Conservation (phyloP, 306 rosid genomes). For the Gynostemma pentaphyllum region DNA sequence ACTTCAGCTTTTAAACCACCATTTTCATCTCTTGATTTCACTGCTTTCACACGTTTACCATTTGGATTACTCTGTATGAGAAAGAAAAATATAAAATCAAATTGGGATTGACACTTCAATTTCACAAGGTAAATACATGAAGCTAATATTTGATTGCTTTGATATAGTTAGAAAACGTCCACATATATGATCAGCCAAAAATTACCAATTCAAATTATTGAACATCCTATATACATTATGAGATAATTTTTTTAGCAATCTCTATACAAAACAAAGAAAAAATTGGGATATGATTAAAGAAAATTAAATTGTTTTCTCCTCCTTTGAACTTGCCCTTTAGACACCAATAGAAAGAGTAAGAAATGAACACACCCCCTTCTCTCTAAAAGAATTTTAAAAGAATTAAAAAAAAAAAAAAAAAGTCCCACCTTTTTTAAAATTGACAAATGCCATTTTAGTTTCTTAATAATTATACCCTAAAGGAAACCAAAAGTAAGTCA, state of each 20-base stretch:
- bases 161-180: not conserved
- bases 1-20: conserved; percentile 26
- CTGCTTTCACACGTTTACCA: conserved; percentile 42
- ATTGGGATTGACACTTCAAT: not conserved
- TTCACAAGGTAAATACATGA: not conserved
- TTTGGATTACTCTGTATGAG: conserved; percentile 32
- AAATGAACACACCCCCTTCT: no score
- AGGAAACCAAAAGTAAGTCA: conserved; percentile 1
- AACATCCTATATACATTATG: not conserved
- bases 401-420: not conserved
- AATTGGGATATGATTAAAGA: not conserved
- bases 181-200: not conserved
- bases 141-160: not conserved
- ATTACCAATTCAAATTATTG: not conserved
- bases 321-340: conserved; percentile 3
- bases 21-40: conserved; percentile 25
- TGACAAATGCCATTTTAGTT: not conserved
- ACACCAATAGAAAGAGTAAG: no score
- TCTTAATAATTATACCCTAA: not conserved
- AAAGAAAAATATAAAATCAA: not conserved
- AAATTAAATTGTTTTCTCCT: not conserved
- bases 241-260: not conserved
- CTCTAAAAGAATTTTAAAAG: no score
- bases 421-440: not conserved
- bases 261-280: not conserved